Base-by-base conservation (phyloP, 139 green algal genomes). In the Eudorina sp. region DNA sequence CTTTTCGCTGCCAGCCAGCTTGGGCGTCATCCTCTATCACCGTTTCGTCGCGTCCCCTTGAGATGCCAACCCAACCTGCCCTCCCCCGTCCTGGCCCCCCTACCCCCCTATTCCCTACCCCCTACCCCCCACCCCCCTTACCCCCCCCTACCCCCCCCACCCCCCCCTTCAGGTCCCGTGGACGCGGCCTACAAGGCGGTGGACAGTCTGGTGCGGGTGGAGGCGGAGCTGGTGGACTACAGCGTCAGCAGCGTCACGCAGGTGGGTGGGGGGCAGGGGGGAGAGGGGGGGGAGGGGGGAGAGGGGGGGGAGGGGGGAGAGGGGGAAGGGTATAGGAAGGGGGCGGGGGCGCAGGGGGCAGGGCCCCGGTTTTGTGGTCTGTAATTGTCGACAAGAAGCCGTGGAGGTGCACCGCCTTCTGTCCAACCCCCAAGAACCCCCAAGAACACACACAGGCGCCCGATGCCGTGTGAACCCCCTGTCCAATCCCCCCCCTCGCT, bases 121-220 rank as follows among this genome's bases (percentile, higher is more conserved):
- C n/a, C n/a, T n/a, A n/a, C n/a, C n/a, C n/a, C n/a, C n/a, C n/a
- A n/a, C n/a, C n/a, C n/a, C n/a, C n/a, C n/a, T 68, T 68, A 68
- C 45, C 69, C 19, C 16, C 36, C 31, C 74, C 43, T 66, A 48
- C 53, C 75, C 1, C 48, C 2, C 38, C 55, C 36, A 23, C 55
- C 40, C 3, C 55, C 38, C n/a, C 55, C 11, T 53, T 46, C 78
- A 92, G 94, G 96, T 46, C 98, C 98, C 7, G 97, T 99, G 29
- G 98, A 99, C 90, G 97, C 98, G 16, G 95, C 95, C 6, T 99
- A 98, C 96, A 99, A 99, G 93, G 95, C 96, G 19, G 93, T 99
- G 23, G 97, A 99, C 87, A 79, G 77, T 21, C 90, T 99, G 53
- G 93, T 98, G 68, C 90, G 94, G 48, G 92, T 98, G 85, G 91